A percentile compares a stretch with the other conserved stretches of the same genome.
Conservation (phyloP, 805 yeast species). For the Pichia californica region DNA sequence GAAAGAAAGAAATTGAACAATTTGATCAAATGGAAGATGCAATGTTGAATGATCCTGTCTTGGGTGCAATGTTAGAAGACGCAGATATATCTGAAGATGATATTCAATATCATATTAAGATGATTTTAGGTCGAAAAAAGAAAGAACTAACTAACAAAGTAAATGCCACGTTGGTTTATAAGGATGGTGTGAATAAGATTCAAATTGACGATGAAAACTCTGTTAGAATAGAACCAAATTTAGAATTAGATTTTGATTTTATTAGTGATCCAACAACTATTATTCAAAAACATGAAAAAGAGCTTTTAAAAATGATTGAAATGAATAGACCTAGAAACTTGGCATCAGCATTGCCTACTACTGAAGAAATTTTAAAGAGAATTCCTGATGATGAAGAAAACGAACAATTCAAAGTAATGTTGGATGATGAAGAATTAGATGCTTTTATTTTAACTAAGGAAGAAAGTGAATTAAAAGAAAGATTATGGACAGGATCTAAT, state of each 20-base stretch:
- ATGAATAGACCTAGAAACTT: conserved; percentile 50
- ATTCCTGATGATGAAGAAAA: conserved; percentile 61
- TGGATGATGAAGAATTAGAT: conserved; percentile 77
- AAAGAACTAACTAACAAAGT: conserved; percentile 18
- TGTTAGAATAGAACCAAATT: conserved; percentile 11
- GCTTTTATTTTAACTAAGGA: conserved; percentile 55
- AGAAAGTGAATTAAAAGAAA: conserved; percentile 68
- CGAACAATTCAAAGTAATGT: conserved; percentile 50
- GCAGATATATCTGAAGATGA: conserved; percentile 41
- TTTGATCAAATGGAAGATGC: conserved; percentile 36
- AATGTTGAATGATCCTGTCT: conserved; percentile 35
- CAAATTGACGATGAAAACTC: conserved; percentile 2
- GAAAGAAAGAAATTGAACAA: conserved; percentile 23
- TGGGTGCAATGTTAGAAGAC: conserved; percentile 38
- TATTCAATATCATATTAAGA: conserved; percentile 29
- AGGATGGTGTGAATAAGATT: conserved; percentile 15
- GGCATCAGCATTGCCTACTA: conserved; percentile 46
- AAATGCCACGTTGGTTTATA: conserved; percentile 1
- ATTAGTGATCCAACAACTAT: neutral
- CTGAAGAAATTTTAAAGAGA: conserved; percentile 44
- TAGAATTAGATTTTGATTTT: conserved; percentile 8
- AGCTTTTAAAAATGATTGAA: conserved; percentile 32
- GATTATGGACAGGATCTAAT: conserved; percentile 86
- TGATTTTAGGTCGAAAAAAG: conserved; percentile 25
- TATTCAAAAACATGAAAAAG: conserved; percentile 21